A percentile compares a stretch with the other conserved stretches of the same genome.
phyloP scores from a whole-genome alignment of 108 stramenopile species.

The Mayamaea pseudoterrestris region DNA sequence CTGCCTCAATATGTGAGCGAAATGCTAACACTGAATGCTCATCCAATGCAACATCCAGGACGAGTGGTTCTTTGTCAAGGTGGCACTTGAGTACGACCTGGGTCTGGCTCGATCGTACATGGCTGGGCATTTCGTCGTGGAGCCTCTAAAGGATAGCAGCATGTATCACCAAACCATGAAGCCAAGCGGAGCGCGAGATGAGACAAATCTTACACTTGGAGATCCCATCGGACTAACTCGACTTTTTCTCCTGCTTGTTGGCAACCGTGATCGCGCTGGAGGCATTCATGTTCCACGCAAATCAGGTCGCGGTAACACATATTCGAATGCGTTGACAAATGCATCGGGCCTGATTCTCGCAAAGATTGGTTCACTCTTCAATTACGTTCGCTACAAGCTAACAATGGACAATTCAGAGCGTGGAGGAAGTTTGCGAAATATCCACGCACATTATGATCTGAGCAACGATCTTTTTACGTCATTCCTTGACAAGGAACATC shows the following conservation, averaged over 20 bases:
- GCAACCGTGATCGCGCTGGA: conserved; percentile 57
- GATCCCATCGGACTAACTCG: conserved; percentile 71
- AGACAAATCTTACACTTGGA: conserved; percentile 50
- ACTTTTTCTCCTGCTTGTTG: conserved; percentile 74
- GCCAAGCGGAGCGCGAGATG: conserved; percentile 26
- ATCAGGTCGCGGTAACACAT: conserved; percentile 34
- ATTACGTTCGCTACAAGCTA: conserved; percentile 77
- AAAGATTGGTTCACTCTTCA: conserved; percentile 72
- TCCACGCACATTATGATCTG: conserved; percentile 95
- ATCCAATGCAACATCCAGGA: too few species aligned
- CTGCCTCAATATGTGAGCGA: too few species aligned
- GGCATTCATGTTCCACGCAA: conserved; percentile 21
- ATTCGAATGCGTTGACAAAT: conserved; percentile 51
- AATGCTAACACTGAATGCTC: too few species aligned
- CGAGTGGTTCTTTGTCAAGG: conserved; percentile 88
- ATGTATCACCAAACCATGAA: conserved; percentile 41
- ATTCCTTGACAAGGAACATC: conserved; percentile 73
- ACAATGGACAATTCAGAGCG: conserved; percentile 90
- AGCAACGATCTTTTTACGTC: conserved; percentile 82
- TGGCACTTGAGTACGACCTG: conserved; percentile 84
- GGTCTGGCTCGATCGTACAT: conserved; percentile 86
- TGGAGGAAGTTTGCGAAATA: conserved; percentile 68
- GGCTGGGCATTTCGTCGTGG: conserved; percentile 80
- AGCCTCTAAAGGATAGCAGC: conserved; percentile 27
- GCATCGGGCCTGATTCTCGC: conserved; percentile 66